Evolutionary conservation across 23 red algal genomes (phyloP).

Genomic region (Gracilaria gracilis): DNA sequence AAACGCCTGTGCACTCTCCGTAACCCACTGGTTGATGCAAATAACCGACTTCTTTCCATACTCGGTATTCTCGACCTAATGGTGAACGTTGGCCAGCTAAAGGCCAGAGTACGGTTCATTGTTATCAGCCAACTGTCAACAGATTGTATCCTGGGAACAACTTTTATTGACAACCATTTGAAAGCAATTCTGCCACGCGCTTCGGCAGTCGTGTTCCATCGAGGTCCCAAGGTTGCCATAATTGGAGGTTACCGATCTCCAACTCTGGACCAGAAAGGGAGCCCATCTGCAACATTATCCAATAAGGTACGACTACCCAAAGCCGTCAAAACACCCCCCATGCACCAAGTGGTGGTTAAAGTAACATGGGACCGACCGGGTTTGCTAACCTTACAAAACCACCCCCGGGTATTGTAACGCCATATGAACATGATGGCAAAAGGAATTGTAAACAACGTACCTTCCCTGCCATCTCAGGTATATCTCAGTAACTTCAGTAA

Average conservation of each 20-base stretch:
- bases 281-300: not conserved
- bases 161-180: conserved; percentile 18
- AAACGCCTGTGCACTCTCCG: not conserved
- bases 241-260: no score
- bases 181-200: not conserved
- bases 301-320: not conserved
- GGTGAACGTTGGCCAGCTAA: not conserved
- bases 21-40: conserved; percentile 8
- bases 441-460: not conserved
- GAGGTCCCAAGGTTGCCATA: not conserved
- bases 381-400: not conserved
- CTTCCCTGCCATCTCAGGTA: not conserved
- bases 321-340: not conserved
- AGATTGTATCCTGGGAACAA: conserved; percentile 4
- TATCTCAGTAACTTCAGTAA: not conserved
- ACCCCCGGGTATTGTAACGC: not conserved
- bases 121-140: not conserved
- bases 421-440: not conserved
- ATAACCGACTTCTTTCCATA: not conserved
- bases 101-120: not conserved
- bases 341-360: not conserved
- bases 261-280: not conserved
- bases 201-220: not conserved
- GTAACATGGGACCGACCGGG: not conserved
- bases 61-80: not conserved